Evolutionary conservation across 2,329 filamentous ascomycete species (phyloP).

Genomic region (Hyphodiscus sp.): DNA sequence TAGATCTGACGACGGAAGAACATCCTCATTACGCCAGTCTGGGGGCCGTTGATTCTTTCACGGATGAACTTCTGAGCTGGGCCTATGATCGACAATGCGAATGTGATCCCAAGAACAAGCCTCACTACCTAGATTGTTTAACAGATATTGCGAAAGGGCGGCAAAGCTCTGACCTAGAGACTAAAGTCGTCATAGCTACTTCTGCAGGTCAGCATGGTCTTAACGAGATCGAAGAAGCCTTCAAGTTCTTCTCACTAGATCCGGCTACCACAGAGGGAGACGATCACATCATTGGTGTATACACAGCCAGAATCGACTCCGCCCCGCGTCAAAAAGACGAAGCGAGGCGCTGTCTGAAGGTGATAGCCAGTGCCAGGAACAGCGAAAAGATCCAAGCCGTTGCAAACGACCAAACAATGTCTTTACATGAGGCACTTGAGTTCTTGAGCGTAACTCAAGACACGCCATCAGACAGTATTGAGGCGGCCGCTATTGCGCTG

Average conservation of each 20-base stretch:
- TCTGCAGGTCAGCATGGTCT: slow-evolving; percentile 52
- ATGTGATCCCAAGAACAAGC: slow-evolving; percentile 45
- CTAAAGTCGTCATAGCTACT: slow-evolving; percentile 49
- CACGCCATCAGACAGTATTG: slow-evolving; percentile 27
- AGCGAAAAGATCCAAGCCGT: slow-evolving; percentile 52
- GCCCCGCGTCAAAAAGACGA: slow-evolving; percentile 48
- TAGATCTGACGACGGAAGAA: slow-evolving; percentile 33
- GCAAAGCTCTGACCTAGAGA: slow-evolving; percentile 47
- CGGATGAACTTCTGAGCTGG: slow-evolving; percentile 53
- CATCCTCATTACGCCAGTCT: slow-evolving; percentile 51
- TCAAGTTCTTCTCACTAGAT: slow-evolving; percentile 50
- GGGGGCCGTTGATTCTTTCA: slow-evolving; percentile 56
- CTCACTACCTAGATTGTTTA: slow-evolving; percentile 63
- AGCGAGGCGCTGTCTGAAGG: slow-evolving; percentile 47
- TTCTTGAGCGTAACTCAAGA: slow-evolving; percentile 44
- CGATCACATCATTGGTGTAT: slow-evolving; percentile 55
- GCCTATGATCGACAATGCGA: slow-evolving; percentile 54
- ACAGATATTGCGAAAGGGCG: slow-evolving; percentile 47
- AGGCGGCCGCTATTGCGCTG: slow-evolving; percentile 26
- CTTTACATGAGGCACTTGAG: slow-evolving; percentile 55
- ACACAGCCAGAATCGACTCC: slow-evolving; percentile 51
- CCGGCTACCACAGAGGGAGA: slow-evolving; percentile 42
- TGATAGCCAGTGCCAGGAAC: slow-evolving; percentile 51
- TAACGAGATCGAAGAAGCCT: slow-evolving; percentile 51
- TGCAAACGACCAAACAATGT: slow-evolving; percentile 50